These are phyloP conservation scores for Agrocybe chaxingu DNA, from an alignment of 768 basidiomycete genomes.

Conservation along the genomic window DNA sequence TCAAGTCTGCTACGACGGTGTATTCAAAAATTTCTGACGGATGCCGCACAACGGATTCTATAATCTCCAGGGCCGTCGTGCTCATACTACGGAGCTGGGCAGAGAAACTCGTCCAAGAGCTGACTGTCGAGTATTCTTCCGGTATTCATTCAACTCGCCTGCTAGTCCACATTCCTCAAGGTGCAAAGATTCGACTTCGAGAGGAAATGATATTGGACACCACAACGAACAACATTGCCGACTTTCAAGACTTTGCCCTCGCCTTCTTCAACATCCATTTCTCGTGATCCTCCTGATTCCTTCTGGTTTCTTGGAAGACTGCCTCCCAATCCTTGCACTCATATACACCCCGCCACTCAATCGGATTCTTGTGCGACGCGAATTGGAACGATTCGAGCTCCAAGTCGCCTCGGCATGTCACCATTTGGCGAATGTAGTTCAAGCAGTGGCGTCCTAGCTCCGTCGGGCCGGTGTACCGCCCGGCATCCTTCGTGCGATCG, in stretches of 20 bases:
- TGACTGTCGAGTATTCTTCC: no score
- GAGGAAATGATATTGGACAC: no score
- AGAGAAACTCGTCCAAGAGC: no score
- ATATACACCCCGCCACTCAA: conserved; percentile 26
- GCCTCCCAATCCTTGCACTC: conserved; percentile 33
- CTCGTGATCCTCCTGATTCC: conserved; percentile 22
- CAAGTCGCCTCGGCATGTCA: conserved; percentile 28
- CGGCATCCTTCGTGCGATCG: conserved; percentile 4
- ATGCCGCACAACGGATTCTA: no score
- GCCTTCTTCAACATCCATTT: conserved; percentile 13
- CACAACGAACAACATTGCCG: no score
- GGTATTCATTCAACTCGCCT: no score
- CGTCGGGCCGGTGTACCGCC: conserved; percentile 16
- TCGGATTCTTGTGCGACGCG: conserved; percentile 28
- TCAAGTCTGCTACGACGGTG: no score
- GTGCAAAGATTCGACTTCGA: no score
- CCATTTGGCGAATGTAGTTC: conserved; percentile 32
- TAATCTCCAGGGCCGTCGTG: no score
- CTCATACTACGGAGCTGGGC: no score
- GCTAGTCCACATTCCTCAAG: no score
- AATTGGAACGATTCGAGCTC: conserved; percentile 28
- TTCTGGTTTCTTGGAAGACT: conserved; percentile 25
- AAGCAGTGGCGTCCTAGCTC: conserved; percentile 26
- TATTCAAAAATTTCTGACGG: no score
- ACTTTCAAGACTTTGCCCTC: neutral